A percentile compares a stretch with the other conserved stretches of the same genome.
phyloP scores from a whole-genome alignment of 2,329 filamentous ascomycete species.

The Tolypocladium amazonense region DNA sequence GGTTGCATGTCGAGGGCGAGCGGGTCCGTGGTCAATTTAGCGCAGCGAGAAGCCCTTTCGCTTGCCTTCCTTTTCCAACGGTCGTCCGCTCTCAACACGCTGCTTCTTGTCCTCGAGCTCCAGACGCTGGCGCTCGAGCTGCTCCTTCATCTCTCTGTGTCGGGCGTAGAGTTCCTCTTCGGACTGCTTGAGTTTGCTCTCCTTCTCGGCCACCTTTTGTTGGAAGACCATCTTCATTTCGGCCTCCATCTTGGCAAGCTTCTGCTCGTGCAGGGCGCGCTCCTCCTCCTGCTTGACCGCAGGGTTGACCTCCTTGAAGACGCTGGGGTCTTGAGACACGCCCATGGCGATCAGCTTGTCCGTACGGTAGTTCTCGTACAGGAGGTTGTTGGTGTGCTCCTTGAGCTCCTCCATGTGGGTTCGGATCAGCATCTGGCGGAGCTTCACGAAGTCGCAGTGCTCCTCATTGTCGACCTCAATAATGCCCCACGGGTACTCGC shows the following conservation, averaged over 20 bases:
- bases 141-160: constrained; percentile 99
- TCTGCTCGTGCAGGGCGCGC: constrained; percentile 95
- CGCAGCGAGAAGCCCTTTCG: constrained; percentile 99
- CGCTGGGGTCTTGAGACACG: constrained; percentile 94
- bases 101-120: constrained; percentile 98
- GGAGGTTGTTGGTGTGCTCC: constrained; percentile 97
- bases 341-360: constrained; percentile 99
- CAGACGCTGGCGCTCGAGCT: constrained; percentile 85
- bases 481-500: constrained; percentile 94
- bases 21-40: constrained; percentile 42
- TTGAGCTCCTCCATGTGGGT: constrained; percentile 99
- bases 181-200: constrained; percentile 98
- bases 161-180: constrained; percentile 97
- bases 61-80: constrained; percentile 95
- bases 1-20: constrained; percentile 9
- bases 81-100: constrained; percentile 87
- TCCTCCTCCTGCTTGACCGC: constrained; percentile 99
- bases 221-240: constrained; percentile 99
- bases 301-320: constrained; percentile 99
- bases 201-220: constrained; percentile 98
- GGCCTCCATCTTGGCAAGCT: constrained; percentile 99
- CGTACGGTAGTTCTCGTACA: constrained; percentile 99
- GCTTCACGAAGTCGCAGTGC: constrained; percentile 99
- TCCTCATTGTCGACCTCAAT: constrained; percentile 99
- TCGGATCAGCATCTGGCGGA: constrained; percentile 98